Conservation (phyloP, 1,139 yeast genomes). For the Suhomyces bokatorum region DNA sequence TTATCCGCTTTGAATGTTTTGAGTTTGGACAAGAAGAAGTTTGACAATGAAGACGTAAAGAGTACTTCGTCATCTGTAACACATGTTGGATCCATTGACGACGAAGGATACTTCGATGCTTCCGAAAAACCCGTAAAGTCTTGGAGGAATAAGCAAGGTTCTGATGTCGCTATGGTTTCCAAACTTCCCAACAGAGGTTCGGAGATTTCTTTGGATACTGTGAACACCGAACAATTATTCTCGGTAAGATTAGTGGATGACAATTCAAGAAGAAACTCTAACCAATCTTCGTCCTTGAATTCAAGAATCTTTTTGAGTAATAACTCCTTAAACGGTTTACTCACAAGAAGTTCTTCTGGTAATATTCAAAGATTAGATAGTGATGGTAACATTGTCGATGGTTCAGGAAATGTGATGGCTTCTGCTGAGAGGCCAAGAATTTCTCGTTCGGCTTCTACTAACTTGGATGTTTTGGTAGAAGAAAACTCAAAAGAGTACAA, state of each 20-base stretch:
- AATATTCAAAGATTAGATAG: slow-evolving; percentile 55
- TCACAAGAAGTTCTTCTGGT: slow-evolving; percentile 39
- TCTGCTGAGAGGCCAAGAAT: slow-evolving; percentile 18
- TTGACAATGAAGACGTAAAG: slow-evolving; percentile 20
- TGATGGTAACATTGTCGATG: slow-evolving; percentile 50
- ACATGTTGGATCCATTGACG: slow-evolving; percentile 37
- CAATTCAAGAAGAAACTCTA: slow-evolving; percentile 32
- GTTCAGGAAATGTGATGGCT: slow-evolving; percentile 4
- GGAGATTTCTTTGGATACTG: slow-evolving; percentile 74
- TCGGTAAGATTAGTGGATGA: slow-evolving; percentile 78
- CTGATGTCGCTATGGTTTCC: slow-evolving; percentile 21
- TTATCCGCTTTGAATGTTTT: slow-evolving; percentile 52
- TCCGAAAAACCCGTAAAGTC: slow-evolving; percentile 56
- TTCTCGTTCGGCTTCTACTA: slow-evolving; percentile 30
- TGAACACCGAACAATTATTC: slow-evolving; percentile 80
- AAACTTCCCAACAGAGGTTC: slow-evolving; percentile 44
- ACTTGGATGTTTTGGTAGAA: slow-evolving; percentile 35
- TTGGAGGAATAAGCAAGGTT: slow-evolving; percentile 64
- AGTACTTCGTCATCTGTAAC: slow-evolving; percentile 39
- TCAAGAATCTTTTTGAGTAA: slow-evolving; percentile 34
- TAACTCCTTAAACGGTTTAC: slow-evolving; percentile 30
- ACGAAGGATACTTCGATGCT: slow-evolving; percentile 34
- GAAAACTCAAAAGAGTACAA: slow-evolving; percentile 30
- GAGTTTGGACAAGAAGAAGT: slow-evolving; percentile 45
- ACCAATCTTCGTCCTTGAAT: slow-evolving; percentile 24